Base-by-base conservation (phyloP, 352 stramenopile species). In the Phytophthora hybrid region DNA sequence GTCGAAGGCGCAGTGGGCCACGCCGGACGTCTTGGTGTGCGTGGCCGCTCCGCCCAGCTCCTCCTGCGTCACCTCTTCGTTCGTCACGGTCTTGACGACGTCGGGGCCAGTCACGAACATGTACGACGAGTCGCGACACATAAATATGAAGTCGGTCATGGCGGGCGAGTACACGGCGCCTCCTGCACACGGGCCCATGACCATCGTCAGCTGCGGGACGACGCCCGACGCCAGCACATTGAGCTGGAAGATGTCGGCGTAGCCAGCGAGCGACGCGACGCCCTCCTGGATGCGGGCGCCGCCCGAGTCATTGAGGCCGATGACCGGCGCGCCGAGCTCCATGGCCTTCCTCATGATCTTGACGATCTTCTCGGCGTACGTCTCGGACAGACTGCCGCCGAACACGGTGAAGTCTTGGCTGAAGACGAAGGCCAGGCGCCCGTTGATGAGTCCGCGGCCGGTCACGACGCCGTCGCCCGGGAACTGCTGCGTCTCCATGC, bases 61-160 rank as follows among this genome's bases (percentile, higher is more conserved):
- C 74, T 98, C 94, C 75, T 98, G 97, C 1, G 94, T 99, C 18
- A 99, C 96, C 52, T 96, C 91, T 83, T 99, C 97, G 65, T 99
- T 98, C 13, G 97, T 99, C 47, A 99, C 98, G 5, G 96, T 99
- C 83, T 99, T 99, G 44, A 99, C 97, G 4, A 99, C 98, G 57
- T 99, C 96, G 0, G 98, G 98, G 18, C 98, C 98, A 7, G 98
- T 99, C 47, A 99, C 97, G 80, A 99, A 99, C 97, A 99, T 99
- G 87, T 99, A 99, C 29, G 92, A 98, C 18, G 96, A 98, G 61
- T 98, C 80, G 67, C 97, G 92, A 16, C 73, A 99, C 98, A 99
- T 99, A 81, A 99, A 99, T 58, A 99, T 99, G 73, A 99, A 99
- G 81, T 99, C 98, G 4, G 98, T 99, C 90, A 99, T 99, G 53